A percentile compares a stretch with the other conserved stretches of the same genome.
phyloP scores from a whole-genome alignment of 1,284 basidiomycete genomes.

The Xerocomus nothofagi region DNA sequence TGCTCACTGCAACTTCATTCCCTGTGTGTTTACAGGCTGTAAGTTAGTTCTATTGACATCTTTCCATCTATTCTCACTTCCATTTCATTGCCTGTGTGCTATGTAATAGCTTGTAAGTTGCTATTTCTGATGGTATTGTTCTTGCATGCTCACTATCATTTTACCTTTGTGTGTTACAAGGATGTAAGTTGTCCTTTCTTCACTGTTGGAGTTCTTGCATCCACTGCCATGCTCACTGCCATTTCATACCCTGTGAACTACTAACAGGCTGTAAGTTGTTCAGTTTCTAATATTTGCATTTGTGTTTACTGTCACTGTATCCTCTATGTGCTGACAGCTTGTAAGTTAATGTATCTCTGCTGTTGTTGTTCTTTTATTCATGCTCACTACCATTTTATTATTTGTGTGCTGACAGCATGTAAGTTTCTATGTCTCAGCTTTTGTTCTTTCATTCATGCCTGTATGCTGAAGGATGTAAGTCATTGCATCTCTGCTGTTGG shows the following conservation, averaged over 20 bases:
- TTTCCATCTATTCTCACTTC: neutral
- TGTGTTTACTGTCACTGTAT: no score
- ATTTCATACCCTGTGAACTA: no score
- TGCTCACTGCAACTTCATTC: neutral
- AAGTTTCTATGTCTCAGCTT: no score
- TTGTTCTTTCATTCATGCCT: neutral
- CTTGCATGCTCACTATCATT: no score
- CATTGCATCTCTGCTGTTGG: neutral
- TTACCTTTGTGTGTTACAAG: no score
- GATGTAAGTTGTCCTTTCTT: no score
- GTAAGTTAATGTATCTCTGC: neutral
- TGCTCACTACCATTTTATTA: neutral
- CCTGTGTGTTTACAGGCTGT: no score
- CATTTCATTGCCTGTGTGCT: neutral
- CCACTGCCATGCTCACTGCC: neutral
- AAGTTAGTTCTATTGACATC: no score
- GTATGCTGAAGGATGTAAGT: neutral
- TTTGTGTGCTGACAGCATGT: no score
- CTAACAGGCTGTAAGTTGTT: no score
- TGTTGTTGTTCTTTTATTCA: neutral
- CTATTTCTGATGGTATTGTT: neutral
- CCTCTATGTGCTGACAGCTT: neutral
- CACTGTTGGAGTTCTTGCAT: no score
- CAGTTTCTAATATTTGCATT: no score
- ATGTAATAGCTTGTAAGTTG: conserved; percentile 1